A percentile compares a stretch with the other conserved stretches of the same genome.
Conservation (phyloP, 1,284 basidiomycete genomes). For the Cutaneotrichosporon spelunceum region DNA sequence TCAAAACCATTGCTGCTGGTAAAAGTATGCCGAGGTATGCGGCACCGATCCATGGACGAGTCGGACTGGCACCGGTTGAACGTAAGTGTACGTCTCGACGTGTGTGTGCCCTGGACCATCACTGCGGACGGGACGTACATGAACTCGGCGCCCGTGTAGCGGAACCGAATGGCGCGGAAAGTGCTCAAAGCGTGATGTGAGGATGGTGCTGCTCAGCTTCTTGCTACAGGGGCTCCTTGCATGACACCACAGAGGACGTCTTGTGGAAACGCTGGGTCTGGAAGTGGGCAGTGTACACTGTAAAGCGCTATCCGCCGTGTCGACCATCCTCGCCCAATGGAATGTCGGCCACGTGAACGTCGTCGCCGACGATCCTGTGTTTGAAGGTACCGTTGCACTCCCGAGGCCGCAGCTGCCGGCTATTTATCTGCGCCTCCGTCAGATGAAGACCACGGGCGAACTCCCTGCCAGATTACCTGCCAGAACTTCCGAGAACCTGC, state of each 20-base stretch:
- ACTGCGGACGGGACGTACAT: conserved; percentile 16
- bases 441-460: background rate
- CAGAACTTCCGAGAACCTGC: background rate
- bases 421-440: background rate
- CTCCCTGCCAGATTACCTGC: background rate
- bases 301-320: background rate
- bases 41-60: background rate
- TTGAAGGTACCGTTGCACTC: background rate
- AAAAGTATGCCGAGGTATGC: background rate
- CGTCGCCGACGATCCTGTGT: background rate
- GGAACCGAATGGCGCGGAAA: conserved; percentile 24
- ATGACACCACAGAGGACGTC: conserved; percentile 20
- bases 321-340: background rate
- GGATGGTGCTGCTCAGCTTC: conserved; percentile 41
- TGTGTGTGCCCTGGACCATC: background rate
- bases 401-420: background rate
- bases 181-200: conserved; percentile 12
- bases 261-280: conserved; percentile 36
- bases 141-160: conserved; percentile 38
- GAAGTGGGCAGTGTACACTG: conserved; percentile 13
- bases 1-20: background rate
- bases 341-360: background rate
- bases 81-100: background rate
- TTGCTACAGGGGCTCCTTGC: conserved; percentile 31
- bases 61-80: background rate